Base-by-base conservation (phyloP, 352 stramenopile species). In the Elongisporangium undulatum region DNA sequence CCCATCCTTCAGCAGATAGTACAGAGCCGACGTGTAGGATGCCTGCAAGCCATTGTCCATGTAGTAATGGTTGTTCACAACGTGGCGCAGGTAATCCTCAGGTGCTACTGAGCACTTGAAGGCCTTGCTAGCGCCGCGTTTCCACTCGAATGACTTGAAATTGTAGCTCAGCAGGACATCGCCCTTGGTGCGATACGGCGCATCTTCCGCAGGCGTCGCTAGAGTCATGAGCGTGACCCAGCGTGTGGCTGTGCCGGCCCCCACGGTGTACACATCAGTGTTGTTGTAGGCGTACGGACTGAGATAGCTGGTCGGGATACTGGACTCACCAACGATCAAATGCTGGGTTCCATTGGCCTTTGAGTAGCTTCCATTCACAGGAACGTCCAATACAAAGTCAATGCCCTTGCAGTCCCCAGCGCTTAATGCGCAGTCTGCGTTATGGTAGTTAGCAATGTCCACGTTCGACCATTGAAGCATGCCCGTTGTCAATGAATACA, bases 1-100 rank as follows among this genome's bases (percentile, higher is more conserved):
- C 1, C 68, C 75, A 29, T 83, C 71, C 60, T 87, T 75, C 52
- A 87, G 81, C 3, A 85, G 62, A 56, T 83, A 79, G 56, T 80
- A 83, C n/a, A 85, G 59, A 7, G 67, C 75, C 0, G 72, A 58
- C 0, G 77, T 83, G 63, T 85, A 87, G 15, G 68, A 63, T 21
- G 79, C 72, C 48, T 85, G 77, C 19, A 85, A 20, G 1, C 75
- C 73, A 23, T 50, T 60, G 21, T 75, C 63, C 56, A 83, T 83
- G 56, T 74, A 70, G 63, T 66, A 80, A 45, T 61, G 66, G 58
- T 85, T 85, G 64, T 64, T 49, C 22, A 68, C 66, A 20, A 79
- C 53, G 21, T 72, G 70, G 3, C 53, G 54, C 16, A 66, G 65
- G 12, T 79, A 66, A 3, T 68, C 63, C 51, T 87, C 74, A 50